Base-by-base conservation (phyloP, 2,329 filamentous ascomycete species). In the Trichoderma sp. region DNA sequence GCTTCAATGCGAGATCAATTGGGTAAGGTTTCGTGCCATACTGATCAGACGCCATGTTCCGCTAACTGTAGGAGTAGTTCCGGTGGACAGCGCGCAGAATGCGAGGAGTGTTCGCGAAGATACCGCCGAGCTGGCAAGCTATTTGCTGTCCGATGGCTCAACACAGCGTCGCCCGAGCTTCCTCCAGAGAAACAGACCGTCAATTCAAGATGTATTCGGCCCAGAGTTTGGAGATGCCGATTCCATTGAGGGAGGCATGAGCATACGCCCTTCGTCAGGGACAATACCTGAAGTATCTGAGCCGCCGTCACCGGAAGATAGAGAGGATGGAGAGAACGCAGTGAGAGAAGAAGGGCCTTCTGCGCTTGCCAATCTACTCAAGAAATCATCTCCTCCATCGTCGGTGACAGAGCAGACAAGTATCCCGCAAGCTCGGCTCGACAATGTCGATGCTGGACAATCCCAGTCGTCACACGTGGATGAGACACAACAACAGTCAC, bases 71-170 rank as follows among this genome's bases (percentile, higher is more conserved):
- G 34, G 60, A 62, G 56, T 74, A 88, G 86, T 83, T 51, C 86
- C 86, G 21, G 79, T 88, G 81, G 92, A 95, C 78, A 92, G 89
- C 76, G 87, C 89, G 21, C 89, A 93, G 76, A 93, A 93, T 80
- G 92, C 93, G 39, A 89, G 91, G 72, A 92, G 90, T 75, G 92
- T 97, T 53, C 91, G 94, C 74, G 91, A 96, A 81, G 92, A 96
- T 79, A 97, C 94, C 3, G 93, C 94, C 66, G 93, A 97, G 81
- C 86, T 97, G 71, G 94, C 94, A 57, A 93, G 89, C 21, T 94
- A 95, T 79, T 91, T 93, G 64, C 87, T 97, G 32, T 91, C 91
- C 51, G 89, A 92, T 76, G 86, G 87, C 76, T 82, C 85, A 71
- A 80, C 82, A 72, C 76, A 79, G 57, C 82, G 81, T 57, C 83